phyloP scores from a whole-genome alignment of 1,139 yeast genomes.

The Nakaseomyces kungkrabaensis region DNA sequence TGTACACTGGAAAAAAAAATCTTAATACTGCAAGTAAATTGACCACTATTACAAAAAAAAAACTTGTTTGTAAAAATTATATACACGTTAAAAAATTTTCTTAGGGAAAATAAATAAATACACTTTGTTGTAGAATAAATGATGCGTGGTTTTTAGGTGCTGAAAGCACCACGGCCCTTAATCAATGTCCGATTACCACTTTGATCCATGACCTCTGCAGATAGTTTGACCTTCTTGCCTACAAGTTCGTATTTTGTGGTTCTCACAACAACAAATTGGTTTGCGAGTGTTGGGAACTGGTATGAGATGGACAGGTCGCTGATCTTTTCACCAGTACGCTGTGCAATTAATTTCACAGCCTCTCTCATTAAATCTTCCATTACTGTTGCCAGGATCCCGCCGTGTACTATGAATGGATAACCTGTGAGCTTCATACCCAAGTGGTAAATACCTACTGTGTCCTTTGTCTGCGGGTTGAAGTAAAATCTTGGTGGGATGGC shows the following conservation, averaged over 20 bases:
- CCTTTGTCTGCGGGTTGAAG: conserved; percentile 45
- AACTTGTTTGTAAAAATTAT: not conserved
- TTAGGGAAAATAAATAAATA: not conserved
- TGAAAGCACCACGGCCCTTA: conserved; percentile 33
- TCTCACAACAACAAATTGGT: conserved; percentile 63
- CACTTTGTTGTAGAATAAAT: not conserved
- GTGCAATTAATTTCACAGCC: conserved; percentile 20
- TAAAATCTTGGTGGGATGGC: conserved; percentile 65
- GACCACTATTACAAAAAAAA: too few relatives aligned
- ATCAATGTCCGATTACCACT: conserved; percentile 39
- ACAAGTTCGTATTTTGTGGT: conserved; percentile 34
- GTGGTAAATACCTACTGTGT: conserved; percentile 61
- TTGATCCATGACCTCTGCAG: conserved; percentile 35
- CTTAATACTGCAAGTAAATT: too few relatives aligned
- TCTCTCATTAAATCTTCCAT: conserved; percentile 60
- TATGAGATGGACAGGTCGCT: conserved; percentile 34
- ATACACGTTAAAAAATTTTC: not conserved
- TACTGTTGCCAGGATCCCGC: conserved; percentile 79
- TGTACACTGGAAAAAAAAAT: conserved; percentile 15
- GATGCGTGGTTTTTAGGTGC: not conserved
- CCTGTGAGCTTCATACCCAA: conserved; percentile 77
- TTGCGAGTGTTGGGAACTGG: conserved; percentile 66
- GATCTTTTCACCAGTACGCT: conserved; percentile 27
- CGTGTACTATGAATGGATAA: conserved; percentile 80
- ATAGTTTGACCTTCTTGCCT: conserved; percentile 31